phyloP scores from a whole-genome alignment of 2,329 filamentous ascomycete species.

The Macrophomina pseudophaseolina region DNA sequence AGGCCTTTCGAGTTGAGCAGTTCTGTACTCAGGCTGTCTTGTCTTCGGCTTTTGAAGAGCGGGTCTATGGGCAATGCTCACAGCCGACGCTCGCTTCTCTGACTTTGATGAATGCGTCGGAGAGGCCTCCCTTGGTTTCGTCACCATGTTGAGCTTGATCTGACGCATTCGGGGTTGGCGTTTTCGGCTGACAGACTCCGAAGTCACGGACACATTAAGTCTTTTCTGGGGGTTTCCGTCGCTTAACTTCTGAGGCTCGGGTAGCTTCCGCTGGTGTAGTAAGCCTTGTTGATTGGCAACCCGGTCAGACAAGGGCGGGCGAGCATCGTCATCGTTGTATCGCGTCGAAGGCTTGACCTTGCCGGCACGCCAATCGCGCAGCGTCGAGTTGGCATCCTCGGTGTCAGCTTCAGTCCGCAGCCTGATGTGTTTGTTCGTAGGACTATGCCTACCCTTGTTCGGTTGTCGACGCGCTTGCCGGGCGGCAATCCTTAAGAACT shows the following conservation, averaged over 20 bases:
- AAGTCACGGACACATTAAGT: background rate
- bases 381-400: slow-evolving; percentile 56
- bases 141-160: slow-evolving; percentile 1
- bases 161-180: slow-evolving; percentile 8
- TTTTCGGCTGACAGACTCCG: background rate
- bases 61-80: slow-evolving; percentile 8
- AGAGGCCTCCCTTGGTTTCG: background rate
- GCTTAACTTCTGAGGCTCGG: slow-evolving; percentile 1
- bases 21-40: slow-evolving; percentile 33
- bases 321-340: background rate
- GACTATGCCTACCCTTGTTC: slow-evolving; percentile 58
- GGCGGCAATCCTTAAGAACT: slow-evolving; percentile 62
- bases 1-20: slow-evolving; percentile 51
- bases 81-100: background rate
- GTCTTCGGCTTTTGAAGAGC: background rate
- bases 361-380: slow-evolving; percentile 59
- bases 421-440: slow-evolving; percentile 57
- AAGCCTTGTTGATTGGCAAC: slow-evolving; percentile 33
- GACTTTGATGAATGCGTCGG: background rate
- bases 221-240: too few species aligned
- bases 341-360: slow-evolving; percentile 34
- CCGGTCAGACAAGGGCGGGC: slow-evolving; percentile 32
- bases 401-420: slow-evolving; percentile 60
- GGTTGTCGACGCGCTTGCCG: slow-evolving; percentile 55
- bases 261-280: slow-evolving; percentile 10